Conservation (phyloP, 1,284 basidiomycete species). For the Pulchroboletus neoregius region DNA sequence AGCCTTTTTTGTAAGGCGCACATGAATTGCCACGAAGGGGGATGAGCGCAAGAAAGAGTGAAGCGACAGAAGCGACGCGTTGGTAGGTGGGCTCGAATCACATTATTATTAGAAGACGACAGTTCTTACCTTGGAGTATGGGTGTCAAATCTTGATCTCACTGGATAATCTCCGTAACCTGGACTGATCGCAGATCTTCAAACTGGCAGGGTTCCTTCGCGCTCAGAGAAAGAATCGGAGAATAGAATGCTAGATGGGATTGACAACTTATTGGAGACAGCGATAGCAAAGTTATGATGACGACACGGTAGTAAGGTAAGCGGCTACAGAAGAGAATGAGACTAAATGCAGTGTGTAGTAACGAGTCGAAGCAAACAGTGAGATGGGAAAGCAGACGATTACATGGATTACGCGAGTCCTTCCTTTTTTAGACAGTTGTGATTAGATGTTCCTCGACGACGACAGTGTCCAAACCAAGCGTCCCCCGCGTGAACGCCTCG, state of each 20-base stretch:
- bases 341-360: conserved; percentile 11
- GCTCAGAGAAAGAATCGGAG: neutral
- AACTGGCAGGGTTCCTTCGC: too few species aligned
- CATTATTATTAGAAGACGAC: too few species aligned
- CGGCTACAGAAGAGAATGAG: conserved; percentile 17
- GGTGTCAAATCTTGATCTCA: too few species aligned
- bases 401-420: conserved; percentile 18
- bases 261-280: neutral
- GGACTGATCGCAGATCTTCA: too few species aligned
- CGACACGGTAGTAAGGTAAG: conserved; percentile 10
- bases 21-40: too few species aligned
- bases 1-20: too few species aligned
- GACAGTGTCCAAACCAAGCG: conserved; percentile 8
- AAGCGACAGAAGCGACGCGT: too few species aligned
- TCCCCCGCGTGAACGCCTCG: conserved; percentile 3
- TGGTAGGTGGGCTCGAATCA: too few species aligned
- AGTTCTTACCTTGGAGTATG: too few species aligned
- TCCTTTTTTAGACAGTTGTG: conserved; percentile 19
- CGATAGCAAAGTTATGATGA: conserved; percentile 6
- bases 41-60: too few species aligned
- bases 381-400: conserved; percentile 6
- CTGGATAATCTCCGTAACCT: too few species aligned
- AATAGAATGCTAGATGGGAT: neutral
- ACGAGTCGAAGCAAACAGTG: neutral
- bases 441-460: conserved; percentile 18